Evolutionary conservation across 768 basidiomycete genomes (phyloP), one percentile per base, ranked within the genome.

Genomic region (Pleurotus cornucopiae): DNA sequence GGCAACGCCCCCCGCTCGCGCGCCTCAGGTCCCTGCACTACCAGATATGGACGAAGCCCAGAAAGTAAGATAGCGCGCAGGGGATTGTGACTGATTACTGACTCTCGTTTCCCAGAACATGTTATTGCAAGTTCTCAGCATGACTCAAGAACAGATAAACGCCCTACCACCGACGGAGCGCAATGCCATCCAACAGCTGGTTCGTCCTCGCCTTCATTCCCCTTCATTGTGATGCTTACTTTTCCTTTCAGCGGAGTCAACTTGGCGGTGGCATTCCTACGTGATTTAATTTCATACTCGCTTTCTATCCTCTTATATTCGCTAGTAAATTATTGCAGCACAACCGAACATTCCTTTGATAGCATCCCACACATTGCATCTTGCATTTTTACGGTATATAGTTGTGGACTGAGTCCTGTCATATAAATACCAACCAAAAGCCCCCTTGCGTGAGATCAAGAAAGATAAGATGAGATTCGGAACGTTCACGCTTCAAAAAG

Each of bases 111-210:
- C 30, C 49, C 62, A 89, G 90, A 79, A 81, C 34, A 89, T 96
- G 85, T 67, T 97, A 53, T 79, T 92, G 70, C 93, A 94, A 73
- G 94, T 98, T 0, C 73, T 98, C 30, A 81, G 77, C 58, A 69
- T 98, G 66, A 87, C 88, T 1, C 85, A 77, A 46, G 92, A 90
- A 45, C 93, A 96, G 68, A 89, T 98, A 59, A 85, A 85, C 46
- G 81, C 81, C 6, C 72, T 97, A 48, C 89, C 92, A 25, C 86
- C 89, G 4, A 76, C 79, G 1, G 93, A 96, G 63, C 79, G 88
- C 34, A 79, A 81, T 0, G 87, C 91, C 9, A 91, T 98, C 25
- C 78, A 89, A 69, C 85, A 88, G 67, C 67, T 96, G 68, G 92
- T 94, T n/a, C 14, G 51, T 53, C 25, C 21, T 34, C 25, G 12